Evolutionary conservation across 192 early-diverging fungal genomes (phyloP).

Genomic region (Ambispora gerdemannii): DNA sequence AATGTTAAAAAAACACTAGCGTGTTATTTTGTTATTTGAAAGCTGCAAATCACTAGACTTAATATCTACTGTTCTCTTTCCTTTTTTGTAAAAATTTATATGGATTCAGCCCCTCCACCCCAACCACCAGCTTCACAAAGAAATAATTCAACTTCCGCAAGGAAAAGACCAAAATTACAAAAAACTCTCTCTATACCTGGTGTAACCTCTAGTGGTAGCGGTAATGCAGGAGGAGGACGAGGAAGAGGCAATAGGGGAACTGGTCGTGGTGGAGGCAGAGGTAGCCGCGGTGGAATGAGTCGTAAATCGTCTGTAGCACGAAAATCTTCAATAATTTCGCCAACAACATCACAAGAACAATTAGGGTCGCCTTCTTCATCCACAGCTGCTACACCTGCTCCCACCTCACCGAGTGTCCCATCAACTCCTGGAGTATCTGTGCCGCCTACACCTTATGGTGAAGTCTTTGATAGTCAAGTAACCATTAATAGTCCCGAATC

Average conservation of each 20-base stretch:
- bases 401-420: background rate
- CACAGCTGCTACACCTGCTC: background rate
- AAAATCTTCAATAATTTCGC: background rate
- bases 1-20: no score
- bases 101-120: background rate
- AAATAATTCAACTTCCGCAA: background rate
- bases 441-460: conserved; percentile 14
- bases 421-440: background rate
- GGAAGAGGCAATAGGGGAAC: background rate
- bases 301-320: background rate
- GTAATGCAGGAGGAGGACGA: background rate
- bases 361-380: background rate
- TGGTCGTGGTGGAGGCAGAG: background rate
- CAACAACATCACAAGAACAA: background rate
- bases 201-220: background rate
- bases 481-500: background rate
- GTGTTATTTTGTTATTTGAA: no score
- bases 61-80: no score
- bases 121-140: background rate
- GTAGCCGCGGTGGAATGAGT: background rate
- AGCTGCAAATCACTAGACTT: no score
- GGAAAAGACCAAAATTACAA: background rate
- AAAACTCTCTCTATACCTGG: background rate
- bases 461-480: conserved; percentile 9
- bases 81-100: no score